phyloP scores from a whole-genome alignment of 2,329 filamentous ascomycete species.

The Geoglossum cookeanum region DNA sequence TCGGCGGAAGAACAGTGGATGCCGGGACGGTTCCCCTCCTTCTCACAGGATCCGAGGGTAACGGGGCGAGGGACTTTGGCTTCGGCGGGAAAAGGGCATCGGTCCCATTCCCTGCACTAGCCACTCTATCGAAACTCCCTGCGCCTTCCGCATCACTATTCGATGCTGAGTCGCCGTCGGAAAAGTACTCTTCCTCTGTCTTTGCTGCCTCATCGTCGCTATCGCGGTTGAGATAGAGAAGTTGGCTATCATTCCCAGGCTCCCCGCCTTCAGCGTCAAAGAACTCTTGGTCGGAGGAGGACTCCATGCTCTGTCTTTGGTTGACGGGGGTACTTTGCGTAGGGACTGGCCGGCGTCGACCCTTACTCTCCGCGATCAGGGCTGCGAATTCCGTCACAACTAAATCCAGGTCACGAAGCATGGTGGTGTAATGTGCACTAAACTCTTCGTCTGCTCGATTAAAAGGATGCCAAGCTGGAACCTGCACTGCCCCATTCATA shows the following conservation, averaged over 20 bases:
- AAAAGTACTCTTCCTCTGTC: conserved; percentile 24
- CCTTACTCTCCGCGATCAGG: conserved; percentile 61
- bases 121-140: conserved; percentile 20
- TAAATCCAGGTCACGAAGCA: conserved; percentile 69
- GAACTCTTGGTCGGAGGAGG: conserved; percentile 69
- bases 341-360: conserved; percentile 42
- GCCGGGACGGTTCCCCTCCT: conserved; percentile 53
- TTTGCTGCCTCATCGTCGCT: conserved; percentile 40
- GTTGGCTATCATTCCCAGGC: conserved; percentile 33
- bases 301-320: conserved; percentile 57
- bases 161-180: conserved; percentile 40
- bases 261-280: conserved; percentile 70
- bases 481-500: conserved; percentile 19
- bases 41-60: conserved; percentile 49
- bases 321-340: conserved; percentile 30
- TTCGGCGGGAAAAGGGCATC: conserved; percentile 47
- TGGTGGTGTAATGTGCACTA: conserved; percentile 62
- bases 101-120: conserved; percentile 14
- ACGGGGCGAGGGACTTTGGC: conserved; percentile 55
- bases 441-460: background rate
- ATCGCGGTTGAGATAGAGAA: conserved; percentile 56
- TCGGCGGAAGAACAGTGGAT: conserved; percentile 65
- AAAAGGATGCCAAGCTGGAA: conserved; percentile 15
- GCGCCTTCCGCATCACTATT: conserved; percentile 36
- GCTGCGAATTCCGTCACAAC: conserved; percentile 68